phyloP scores from a whole-genome alignment of 2,329 filamentous ascomycete species.

The Blastomyces percursus region DNA sequence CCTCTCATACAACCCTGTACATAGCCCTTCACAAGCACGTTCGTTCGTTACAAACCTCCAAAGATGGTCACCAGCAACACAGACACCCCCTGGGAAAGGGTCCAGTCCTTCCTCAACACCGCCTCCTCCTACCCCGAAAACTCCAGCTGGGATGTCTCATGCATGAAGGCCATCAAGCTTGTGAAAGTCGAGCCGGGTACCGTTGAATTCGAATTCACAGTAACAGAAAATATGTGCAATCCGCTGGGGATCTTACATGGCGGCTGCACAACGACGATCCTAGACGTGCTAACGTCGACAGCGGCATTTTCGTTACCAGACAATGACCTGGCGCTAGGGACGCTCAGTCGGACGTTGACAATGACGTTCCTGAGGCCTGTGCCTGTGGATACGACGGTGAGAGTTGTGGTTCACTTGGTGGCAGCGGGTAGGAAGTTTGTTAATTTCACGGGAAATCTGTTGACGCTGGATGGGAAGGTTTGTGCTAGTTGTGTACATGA shows the following conservation, averaged over 20 bases:
- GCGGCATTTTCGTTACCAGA: slow-evolving; percentile 46
- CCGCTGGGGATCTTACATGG: slow-evolving; percentile 81
- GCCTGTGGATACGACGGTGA: slow-evolving; percentile 39
- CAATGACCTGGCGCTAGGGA: slow-evolving; percentile 50
- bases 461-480: slow-evolving; percentile 40
- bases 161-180: slow-evolving; percentile 1
- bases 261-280: slow-evolving; percentile 57
- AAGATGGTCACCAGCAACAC: not conserved
- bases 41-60: not conserved
- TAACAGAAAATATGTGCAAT: slow-evolving; percentile 85
- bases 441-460: slow-evolving; percentile 45
- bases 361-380: slow-evolving; percentile 57
- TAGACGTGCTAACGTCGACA: slow-evolving; percentile 54
- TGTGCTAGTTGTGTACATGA: slow-evolving; percentile 6
- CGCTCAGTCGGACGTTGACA: slow-evolving; percentile 55
- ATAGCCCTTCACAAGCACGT: not conserved
- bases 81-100: not conserved
- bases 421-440: slow-evolving; percentile 46
- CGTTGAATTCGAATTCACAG: slow-evolving; percentile 29
- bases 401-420: slow-evolving; percentile 48
- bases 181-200: not conserved
- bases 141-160: not conserved
- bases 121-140: not conserved
- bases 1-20: not conserved
- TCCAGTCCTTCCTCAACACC: slow-evolving; percentile 2